phyloP scores from a whole-genome alignment of 2,329 filamentous ascomycete species.

The Dactylonectria macrodidyma region DNA sequence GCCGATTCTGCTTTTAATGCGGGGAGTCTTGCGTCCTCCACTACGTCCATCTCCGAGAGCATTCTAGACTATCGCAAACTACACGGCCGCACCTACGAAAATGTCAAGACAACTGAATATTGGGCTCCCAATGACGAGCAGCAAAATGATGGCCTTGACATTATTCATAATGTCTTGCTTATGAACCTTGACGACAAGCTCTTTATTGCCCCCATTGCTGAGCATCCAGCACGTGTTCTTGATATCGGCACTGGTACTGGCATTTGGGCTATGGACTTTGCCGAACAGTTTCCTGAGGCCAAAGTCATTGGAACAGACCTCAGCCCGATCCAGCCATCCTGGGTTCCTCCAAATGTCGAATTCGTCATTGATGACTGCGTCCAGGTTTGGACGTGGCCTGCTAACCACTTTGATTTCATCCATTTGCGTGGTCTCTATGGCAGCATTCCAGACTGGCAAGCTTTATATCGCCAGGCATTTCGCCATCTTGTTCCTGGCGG shows the following conservation, averaged over 20 bases:
- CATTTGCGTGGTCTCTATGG: slow-evolving; percentile 21
- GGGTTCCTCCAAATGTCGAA: slow-evolving; percentile 28
- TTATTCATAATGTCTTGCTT: slow-evolving; percentile 46
- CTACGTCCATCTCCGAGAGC: slow-evolving; percentile 23
- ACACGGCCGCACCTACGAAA: slow-evolving; percentile 32
- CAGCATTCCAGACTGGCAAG: slow-evolving; percentile 17
- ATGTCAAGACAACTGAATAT: slow-evolving; percentile 45
- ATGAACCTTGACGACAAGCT: slow-evolving; percentile 40
- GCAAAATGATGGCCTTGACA: slow-evolving; percentile 45
- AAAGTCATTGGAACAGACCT: slow-evolving; percentile 67
- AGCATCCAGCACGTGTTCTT: slow-evolving; percentile 58
- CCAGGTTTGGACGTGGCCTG: slow-evolving; percentile 19
- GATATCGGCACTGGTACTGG: slow-evolving; percentile 30
- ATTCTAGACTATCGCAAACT: slow-evolving; percentile 34
- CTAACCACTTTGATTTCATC: slow-evolving; percentile 19
- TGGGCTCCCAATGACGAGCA: slow-evolving; percentile 49
- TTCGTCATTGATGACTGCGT: slow-evolving; percentile 30
- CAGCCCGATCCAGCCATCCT: slow-evolving; percentile 66
- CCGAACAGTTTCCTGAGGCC: slow-evolving; percentile 59
- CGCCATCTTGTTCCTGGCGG: slow-evolving; percentile 4
- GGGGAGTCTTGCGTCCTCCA: slow-evolving; percentile 19
- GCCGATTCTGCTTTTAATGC: not conserved
- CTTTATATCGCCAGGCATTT: slow-evolving; percentile 13
- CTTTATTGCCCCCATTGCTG: slow-evolving; percentile 49
- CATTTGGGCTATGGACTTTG: slow-evolving; percentile 57